Evolutionary conservation across 805 yeast genomes (phyloP), one percentile per base, ranked within the genome.

Genomic region (Cyberlindnera maritima): DNA sequence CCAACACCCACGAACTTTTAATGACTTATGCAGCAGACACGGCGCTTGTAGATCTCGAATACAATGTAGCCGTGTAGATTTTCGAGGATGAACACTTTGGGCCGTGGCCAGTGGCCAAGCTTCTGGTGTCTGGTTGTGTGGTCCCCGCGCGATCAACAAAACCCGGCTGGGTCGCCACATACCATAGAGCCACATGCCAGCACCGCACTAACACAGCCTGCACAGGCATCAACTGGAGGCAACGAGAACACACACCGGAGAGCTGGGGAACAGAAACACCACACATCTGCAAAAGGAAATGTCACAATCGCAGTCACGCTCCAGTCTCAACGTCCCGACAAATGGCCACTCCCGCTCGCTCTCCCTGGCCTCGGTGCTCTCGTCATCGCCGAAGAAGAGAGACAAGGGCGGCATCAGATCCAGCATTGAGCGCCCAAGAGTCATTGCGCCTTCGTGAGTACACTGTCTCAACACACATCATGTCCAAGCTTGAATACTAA

Each of bases 371-470:
- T 43, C 54, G n/a, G 42, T 50, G 26, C 26, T 45, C 39, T 32
- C 38, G 10, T 25, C 29, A 10, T 49, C 57, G 1, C 55, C 56
- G 9, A 52, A 50, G 47, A 57, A 52, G 49, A 55, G 46, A 35
- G 49, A 54, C 43, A 34, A 36, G 23, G 47, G 48, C 11, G 39
- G 34, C 2, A 36, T 46, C 15, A 29, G 52, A 8, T 14, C 45
- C 13, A 47, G 46, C 12, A 43, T 49, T 3, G 53, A 49, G 28
- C 47, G 50, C 18, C 62, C 59, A 1, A 32, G 37, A 2, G 52
- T 57, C 20, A 49, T 57, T 33, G 50, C 55, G 2, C 61, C 62
- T 12, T 29, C 42, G 58, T 57, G 36, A 28, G 61, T 54, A 21
- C 15, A 25, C 17, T 13, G 6, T 15, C 15, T 20, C 14, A 19